Conservation (phyloP, 371 early-diverging fungal species). For the Mortierella sp. region DNA sequence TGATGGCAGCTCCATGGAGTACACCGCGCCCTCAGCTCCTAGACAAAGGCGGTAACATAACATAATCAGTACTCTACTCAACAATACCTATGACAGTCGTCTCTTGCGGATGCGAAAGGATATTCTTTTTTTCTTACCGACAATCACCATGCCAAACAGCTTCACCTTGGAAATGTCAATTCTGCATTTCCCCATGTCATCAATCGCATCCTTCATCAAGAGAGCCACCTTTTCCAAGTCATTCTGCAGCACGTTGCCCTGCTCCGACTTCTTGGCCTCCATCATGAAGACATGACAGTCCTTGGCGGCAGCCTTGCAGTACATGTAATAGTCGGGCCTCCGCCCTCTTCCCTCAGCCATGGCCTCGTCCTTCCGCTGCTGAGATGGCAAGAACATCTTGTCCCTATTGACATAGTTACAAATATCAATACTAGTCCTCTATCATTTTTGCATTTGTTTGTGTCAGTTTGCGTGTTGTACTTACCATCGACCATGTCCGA, state of each 20-base stretch:
- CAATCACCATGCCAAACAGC: slow-evolving; percentile 18
- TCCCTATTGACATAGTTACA: slow-evolving; percentile 6
- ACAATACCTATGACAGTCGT: neutral
- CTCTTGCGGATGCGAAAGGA: neutral
- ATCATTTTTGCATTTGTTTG: slow-evolving; percentile 6
- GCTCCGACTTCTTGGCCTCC: slow-evolving; percentile 22
- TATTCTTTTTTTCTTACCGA: slow-evolving; percentile 7
- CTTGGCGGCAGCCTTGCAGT: slow-evolving; percentile 9
- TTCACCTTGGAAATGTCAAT: slow-evolving; percentile 18
- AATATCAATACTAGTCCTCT: neutral
- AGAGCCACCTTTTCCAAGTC: slow-evolving; percentile 25
- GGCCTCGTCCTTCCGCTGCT: slow-evolving; percentile 10
- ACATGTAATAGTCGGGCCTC: slow-evolving; percentile 16
- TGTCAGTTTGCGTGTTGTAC: slow-evolving; percentile 2
- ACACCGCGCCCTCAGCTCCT: slow-evolving; percentile 23
- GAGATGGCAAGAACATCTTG: slow-evolving; percentile 15
- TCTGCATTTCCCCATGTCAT: slow-evolving; percentile 11
- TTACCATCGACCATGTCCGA: slow-evolving; percentile 19
- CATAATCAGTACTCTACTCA: neutral
- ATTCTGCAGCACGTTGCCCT: slow-evolving; percentile 14
- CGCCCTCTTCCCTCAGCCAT: slow-evolving; percentile 19
- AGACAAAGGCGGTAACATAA: slow-evolving; percentile 5
- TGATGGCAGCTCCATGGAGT: slow-evolving; percentile 16
- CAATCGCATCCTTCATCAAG: slow-evolving; percentile 26
- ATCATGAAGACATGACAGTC: slow-evolving; percentile 18